Percentiles rank a stretch among this genome's conserved stretches.
Conservation (phyloP, 2,329 filamentous ascomycete species). For the Periconia sp. region DNA sequence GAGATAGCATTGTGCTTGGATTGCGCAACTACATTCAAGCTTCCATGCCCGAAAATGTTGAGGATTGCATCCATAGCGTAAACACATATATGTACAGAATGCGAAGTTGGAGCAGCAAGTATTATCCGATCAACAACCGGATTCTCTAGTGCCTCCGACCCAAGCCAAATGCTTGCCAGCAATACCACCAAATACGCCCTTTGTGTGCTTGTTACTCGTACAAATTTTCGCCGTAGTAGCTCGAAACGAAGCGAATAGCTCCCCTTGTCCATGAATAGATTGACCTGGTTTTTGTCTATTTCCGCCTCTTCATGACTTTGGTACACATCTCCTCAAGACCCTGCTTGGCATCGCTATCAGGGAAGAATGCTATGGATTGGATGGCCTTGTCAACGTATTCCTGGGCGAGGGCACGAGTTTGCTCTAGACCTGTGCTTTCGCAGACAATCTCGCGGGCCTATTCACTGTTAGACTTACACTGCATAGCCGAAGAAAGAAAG, state of each 20-base stretch:
- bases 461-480: not conserved
- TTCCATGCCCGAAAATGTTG: too few species aligned
- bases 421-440: constrained; percentile 84
- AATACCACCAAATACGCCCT: too few species aligned
- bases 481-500: constrained; percentile 1
- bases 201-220: too few species aligned
- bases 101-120: not conserved
- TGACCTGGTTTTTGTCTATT: constrained; percentile 57
- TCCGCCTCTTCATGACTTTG: constrained; percentile 87
- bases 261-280: not conserved
- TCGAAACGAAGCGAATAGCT: too few species aligned
- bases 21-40: too few species aligned
- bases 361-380: constrained; percentile 80
- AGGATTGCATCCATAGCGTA: too few species aligned
- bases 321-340: constrained; percentile 92
- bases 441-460: constrained; percentile 88
- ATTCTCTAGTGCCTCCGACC: too few species aligned
- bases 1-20: constrained; percentile 1
- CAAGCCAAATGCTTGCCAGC: too few species aligned
- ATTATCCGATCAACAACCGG: too few species aligned
- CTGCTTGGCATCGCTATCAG: constrained; percentile 91
- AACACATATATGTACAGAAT: constrained; percentile 16
- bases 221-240: too few species aligned
- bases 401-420: constrained; percentile 87
- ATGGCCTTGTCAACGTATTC: constrained; percentile 91